Evolutionary conservation across 768 basidiomycete species (phyloP).

Genomic region (Tricholoma sp.): DNA sequence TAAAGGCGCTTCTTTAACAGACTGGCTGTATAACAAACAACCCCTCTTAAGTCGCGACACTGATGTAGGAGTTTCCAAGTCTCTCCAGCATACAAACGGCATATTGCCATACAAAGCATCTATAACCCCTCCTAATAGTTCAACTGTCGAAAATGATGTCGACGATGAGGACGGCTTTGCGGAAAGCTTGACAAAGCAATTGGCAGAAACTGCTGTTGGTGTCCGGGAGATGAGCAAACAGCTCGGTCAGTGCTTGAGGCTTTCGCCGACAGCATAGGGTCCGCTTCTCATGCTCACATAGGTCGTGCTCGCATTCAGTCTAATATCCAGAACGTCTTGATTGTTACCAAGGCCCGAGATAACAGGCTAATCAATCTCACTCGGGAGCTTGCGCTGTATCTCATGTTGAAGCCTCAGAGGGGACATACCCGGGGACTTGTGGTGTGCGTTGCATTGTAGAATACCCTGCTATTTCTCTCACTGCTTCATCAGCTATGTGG

Average conservation of each 20-base stretch:
- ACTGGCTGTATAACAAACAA: slow-evolving; percentile 58
- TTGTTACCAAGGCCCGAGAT: slow-evolving; percentile 97
- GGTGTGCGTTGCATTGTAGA: slow-evolving; percentile 48
- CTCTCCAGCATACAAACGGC: slow-evolving; percentile 30
- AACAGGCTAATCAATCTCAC: slow-evolving; percentile 95
- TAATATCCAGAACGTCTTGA: slow-evolving; percentile 88
- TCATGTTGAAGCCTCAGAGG: slow-evolving; percentile 81
- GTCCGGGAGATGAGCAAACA: slow-evolving; percentile 99
- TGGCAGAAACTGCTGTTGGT: slow-evolving; percentile 95
- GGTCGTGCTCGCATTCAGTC: slow-evolving; percentile 90
- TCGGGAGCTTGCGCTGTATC: slow-evolving; percentile 86
- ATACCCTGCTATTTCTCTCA: slow-evolving; percentile 11
- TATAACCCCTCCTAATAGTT: slow-evolving; percentile 13
- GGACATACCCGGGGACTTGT: slow-evolving; percentile 72
- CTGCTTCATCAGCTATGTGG: slow-evolving; percentile 69
- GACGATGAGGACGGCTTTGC: slow-evolving; percentile 67
- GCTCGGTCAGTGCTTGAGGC: slow-evolving; percentile 56
- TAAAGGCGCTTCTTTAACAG: slow-evolving; percentile 69
- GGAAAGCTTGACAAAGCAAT: slow-evolving; percentile 80
- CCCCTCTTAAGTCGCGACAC: slow-evolving; percentile 26
- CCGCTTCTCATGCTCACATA: slow-evolving; percentile 24
- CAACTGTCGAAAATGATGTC: slow-evolving; percentile 28
- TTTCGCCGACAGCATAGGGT: slow-evolving; percentile 2
- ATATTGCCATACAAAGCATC: neutral
- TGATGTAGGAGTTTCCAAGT: slow-evolving; percentile 47